These are phyloP conservation scores for Pleurotus citrinopileatus DNA, from an alignment of 768 basidiomycete species.

Conservation along the genomic window DNA sequence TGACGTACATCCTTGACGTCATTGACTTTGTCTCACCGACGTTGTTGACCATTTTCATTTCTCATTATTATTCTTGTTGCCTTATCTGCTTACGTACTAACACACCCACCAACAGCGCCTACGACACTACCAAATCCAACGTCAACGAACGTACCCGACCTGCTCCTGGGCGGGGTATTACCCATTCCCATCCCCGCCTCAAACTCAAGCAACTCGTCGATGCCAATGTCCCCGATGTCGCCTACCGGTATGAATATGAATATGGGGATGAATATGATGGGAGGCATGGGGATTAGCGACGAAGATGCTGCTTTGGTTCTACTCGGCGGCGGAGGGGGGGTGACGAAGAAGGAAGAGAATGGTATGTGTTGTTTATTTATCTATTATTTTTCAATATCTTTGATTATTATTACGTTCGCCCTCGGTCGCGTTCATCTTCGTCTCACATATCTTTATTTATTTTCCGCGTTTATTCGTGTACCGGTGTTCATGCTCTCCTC, in stretches of 20 bases:
- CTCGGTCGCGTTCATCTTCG: background rate
- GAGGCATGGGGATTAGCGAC: background rate
- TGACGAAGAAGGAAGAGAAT: constrained; percentile 18
- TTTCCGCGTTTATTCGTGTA: no score
- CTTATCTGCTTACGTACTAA: no score
- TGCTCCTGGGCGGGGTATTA: background rate
- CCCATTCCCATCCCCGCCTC: no score
- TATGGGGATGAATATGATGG: background rate
- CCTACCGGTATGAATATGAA: background rate
- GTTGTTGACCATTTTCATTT: no score
- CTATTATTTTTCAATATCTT: background rate
- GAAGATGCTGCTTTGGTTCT: no score
- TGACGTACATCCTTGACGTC: no score
- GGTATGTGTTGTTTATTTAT: background rate
- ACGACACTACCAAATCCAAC: background rate
- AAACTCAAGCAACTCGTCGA: background rate
- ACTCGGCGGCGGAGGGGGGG: constrained; percentile 8
- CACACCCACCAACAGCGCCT: background rate
- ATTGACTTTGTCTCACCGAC: no score
- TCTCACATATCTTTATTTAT: background rate
- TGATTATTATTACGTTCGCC: background rate
- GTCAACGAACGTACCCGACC: background rate
- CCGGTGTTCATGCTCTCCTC: no score
- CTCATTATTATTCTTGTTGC: no score
- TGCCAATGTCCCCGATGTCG: constrained; percentile 6